Evolutionary conservation across 2,329 filamentous ascomycete genomes (phyloP), one percentile per base, ranked within the genome.

Genomic region (Scytalidium sp.): DNA sequence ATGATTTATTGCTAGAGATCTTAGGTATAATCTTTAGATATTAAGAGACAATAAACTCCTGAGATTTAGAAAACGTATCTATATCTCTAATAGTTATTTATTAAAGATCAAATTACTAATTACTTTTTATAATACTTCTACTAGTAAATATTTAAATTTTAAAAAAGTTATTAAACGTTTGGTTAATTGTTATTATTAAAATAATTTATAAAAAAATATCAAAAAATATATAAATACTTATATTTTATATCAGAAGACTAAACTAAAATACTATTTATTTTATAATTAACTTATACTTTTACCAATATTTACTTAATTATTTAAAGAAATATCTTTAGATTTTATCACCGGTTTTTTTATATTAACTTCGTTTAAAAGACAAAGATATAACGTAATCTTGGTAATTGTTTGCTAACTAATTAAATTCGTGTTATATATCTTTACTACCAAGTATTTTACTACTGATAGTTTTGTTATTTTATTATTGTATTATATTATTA

Each of bases 161-260:
- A 46, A 29, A 19, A 46, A 29, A 46, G 27, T 32, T 29, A n/a
- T 13, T 46, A 46, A 23, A 46, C 17, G 4, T 36, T 46, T 29
- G 6, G 4, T 32, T 8, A 29, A 13, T 3, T 3, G 6, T 46
- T 29, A 23, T 20, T 29, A 32, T 17, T 46, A 29, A 29, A 32
- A 25, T 29, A 46, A 29, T 46, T 15, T 36, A 23, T n/a, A 29
- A 29, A 46, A 46, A n/a, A 23, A 32, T 46, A 29, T 25, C 17
- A 19, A 46, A 36, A 32, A 7, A 36, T 46, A 46, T 23, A 46
- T 29, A 46, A 7, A 15, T 29, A 36, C 29, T 32, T 46, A 29
- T 46, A 29, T 32, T 15, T 15, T n/a, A 15, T 29, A 29, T 13
- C 13, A 29, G 25, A 29, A 29, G 13, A 29, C 25, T 29, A 29